Evolutionary conservation across 176 grass and related monocot genomes (phyloP).

Genomic region (Poa pratensis): DNA sequence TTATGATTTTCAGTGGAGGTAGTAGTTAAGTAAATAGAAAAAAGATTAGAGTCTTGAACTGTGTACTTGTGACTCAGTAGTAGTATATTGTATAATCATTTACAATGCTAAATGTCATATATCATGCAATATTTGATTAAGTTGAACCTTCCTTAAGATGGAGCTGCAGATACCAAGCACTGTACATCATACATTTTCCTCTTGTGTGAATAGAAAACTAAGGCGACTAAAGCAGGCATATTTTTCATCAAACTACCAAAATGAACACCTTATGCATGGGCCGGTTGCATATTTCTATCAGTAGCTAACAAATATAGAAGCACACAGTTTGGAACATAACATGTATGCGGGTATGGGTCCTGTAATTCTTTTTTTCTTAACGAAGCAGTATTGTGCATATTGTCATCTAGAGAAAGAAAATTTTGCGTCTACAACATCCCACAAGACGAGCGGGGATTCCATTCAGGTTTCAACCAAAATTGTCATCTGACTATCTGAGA

Average conservation of each 20-base stretch:
- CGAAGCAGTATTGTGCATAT: background rate
- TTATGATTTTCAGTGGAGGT: no score
- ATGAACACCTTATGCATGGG: background rate
- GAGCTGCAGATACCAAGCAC: background rate
- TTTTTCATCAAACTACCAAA: background rate
- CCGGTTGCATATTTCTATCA: background rate
- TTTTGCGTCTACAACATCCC: background rate
- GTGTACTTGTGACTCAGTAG: background rate
- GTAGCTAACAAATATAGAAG: background rate
- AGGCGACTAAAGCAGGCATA: background rate
- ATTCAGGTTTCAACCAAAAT: background rate
- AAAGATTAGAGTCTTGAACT: background rate
- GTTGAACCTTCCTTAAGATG: background rate
- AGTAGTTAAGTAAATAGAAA: background rate
- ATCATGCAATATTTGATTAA: background rate
- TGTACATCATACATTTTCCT: background rate
- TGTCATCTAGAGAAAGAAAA: conserved; percentile 7
- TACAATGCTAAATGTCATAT: background rate
- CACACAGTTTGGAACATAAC: background rate
- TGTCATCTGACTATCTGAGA: background rate
- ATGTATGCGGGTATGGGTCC: background rate
- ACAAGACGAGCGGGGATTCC: background rate
- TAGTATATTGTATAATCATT: background rate
- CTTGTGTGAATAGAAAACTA: background rate
- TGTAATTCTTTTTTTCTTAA: background rate